Base-by-base conservation (phyloP, 768 basidiomycete species). In the Leccinum truebloodii region DNA sequence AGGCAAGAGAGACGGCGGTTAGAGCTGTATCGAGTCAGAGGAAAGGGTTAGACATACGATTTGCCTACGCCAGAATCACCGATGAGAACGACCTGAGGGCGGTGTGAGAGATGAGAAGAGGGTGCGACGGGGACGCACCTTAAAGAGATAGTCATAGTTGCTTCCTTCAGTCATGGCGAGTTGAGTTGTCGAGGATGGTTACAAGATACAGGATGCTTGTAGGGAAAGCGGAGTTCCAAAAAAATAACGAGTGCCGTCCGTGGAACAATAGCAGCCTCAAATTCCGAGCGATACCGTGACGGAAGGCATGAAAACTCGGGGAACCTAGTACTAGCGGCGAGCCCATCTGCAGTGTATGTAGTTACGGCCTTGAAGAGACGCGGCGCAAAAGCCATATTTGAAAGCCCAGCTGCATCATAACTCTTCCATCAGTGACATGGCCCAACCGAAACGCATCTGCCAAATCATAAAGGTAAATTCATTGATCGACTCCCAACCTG, bases 61-160 rank as follows among this genome's bases (percentile, higher is more conserved):
- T 54, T 54, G 35, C 52, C 52, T 54, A 54, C 52, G 35, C 52
- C 96, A 64, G 95, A 97, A 78, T 99, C 96, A 73, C 96, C 96
- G 80, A 98, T 98, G 66, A 99, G 86, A 69, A 99, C 96, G 69
- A 98, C 93, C 96, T 98, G 50, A 39, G n/a, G 26, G 50, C 2
- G 16, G 12, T n/a, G 49, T 55, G 13, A 55, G 44, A 3, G 24
- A 16, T 10, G 7, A 12, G 9, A 10, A 12, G 3, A 1, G 3
- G 7, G 48, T 16, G 4, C 4, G n/a, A 18, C 8, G 18, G 20
- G 8, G 13, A 54, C 58, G 14, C 55, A 95, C 96, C 86, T 99
- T 98, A 89, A 98, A 98, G 67, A 99, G 88, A 82, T 90, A 98
- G 76, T 98, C 96, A 80, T 97, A 98, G 84, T 94, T 95, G 81